A percentile compares a stretch with the other conserved stretches of the same genome.
These are phyloP conservation scores for Lenwebbia sp. DNA, from an alignment of 345 rosid genomes.

Conservation along the genomic window DNA sequence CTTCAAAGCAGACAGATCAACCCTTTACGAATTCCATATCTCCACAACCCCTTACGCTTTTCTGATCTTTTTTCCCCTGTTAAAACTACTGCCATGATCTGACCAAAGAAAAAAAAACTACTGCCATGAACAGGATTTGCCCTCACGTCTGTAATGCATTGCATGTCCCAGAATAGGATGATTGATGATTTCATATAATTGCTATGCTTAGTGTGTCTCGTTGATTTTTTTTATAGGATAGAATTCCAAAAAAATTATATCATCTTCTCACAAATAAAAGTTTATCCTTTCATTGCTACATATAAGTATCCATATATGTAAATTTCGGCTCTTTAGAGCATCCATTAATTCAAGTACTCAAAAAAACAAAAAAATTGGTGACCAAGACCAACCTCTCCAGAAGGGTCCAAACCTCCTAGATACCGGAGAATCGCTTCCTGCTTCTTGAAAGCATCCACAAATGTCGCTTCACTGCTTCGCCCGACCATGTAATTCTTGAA, in stretches of 20 bases:
- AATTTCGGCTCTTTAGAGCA: not conserved
- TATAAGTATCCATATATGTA: not conserved
- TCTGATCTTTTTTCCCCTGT: not conserved
- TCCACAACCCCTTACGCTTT: not conserved
- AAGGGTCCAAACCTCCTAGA: slow-evolving; percentile 56
- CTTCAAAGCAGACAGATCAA: not conserved
- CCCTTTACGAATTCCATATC: not conserved
- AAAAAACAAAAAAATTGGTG: not conserved
- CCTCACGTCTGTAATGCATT: not conserved
- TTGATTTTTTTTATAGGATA: too few relatives aligned
- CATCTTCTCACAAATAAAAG: not conserved
- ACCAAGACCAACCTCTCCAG: slow-evolving; percentile 74
- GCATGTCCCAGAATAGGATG: too few relatives aligned
- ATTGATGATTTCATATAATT: too few relatives aligned
- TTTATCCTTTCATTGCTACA: not conserved
- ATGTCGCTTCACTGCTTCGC: slow-evolving; percentile 80
- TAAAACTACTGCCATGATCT: not conserved
- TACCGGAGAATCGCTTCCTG: slow-evolving; percentile 70
- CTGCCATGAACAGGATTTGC: not conserved
- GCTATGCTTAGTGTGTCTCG: too few relatives aligned
- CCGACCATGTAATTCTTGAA: slow-evolving; percentile 76
- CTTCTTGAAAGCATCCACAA: slow-evolving; percentile 68
- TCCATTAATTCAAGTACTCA: not conserved
- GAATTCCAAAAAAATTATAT: not conserved
- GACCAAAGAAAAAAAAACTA: not conserved